Base-by-base conservation (phyloP, 768 basidiomycete species). In the Boletus rex-veris region DNA sequence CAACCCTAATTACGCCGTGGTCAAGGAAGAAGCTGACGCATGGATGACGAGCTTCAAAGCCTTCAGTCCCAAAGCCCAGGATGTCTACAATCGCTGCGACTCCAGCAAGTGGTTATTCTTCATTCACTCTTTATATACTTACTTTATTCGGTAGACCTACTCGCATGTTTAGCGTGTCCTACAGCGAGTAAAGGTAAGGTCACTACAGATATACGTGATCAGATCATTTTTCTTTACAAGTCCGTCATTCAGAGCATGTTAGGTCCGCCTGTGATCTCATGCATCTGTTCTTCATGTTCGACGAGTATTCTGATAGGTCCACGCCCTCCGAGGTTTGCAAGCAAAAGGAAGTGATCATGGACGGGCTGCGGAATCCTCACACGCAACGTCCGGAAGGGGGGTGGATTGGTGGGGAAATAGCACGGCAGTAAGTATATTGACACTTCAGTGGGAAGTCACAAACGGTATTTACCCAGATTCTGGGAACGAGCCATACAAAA, bases 271-370 rank as follows among this genome's bases (percentile, higher is more conserved):
- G 79, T 47, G 80, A 82, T 52, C 62, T 82, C 46, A 80, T 82
- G 77, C 74, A 77, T 36, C 55, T 80, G 7, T 73, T 80, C 59
- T 81, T 78, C 58, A 53, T 81, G 41, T 70, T 77, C 57, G 81
- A 83, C 59, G 77, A 80, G 58, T 73, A 76, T 54, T 75, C 78
- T 8, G 82, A 83, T 63, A 64, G 72, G 14, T 67, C 68, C 0
- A 56, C 67, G 24, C 67, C 59, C 0, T 33, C 61, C 0, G 70
- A 58, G 5, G 77, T 71, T 8, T 67, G 64, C 1, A 35, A 59
- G 35, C 62, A 63, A 44, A 58, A 51, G 37, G 46, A 57, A 0
- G 66, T 0, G 66, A 9, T 73, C 66, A 45, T 52, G n/a, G 54
- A 63, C 7, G 61, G 54, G 3, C 18, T 63, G n/a, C 21, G 40